Evolutionary conservation across 345 rosid species (phyloP), one percentile per base, ranked within the genome.

Genomic region (Gossypium mustelinum): DNA sequence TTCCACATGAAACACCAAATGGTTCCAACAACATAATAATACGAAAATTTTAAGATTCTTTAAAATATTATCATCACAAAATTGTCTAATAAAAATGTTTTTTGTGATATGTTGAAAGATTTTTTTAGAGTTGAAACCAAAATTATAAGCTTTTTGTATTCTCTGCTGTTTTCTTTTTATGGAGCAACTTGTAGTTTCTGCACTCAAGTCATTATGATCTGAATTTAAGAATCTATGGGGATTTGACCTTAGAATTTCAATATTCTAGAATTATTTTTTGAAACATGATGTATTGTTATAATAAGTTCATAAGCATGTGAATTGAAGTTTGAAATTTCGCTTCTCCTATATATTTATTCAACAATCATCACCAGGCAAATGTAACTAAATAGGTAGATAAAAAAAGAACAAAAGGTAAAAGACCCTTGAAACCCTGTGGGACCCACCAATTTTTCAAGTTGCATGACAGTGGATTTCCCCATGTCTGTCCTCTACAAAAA

Each of bases 381-480:
- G 89, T 78, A 76, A 83, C 72, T 76, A 50, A 75, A 48, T 65
- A 29, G 25, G 54, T 57, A 59, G 41, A 34, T 34, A 34, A 34
- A 34, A 34, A 34, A 27, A 58, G 18, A 68, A 68, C 52, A 29
- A 58, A 63, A 71, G 52, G 72, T 52, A 25, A 43, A 45, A 76
- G 68, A 34, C 78, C 62, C 65, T 77, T 78, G 82, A 76, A 51
- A 70, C 76, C 29, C 65, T 47, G 71, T 78, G 84, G 94, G 97
- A 65, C 88, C 94, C 83, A 73, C 2, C 77, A 77, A 9, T 20
- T 69, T 60, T 79, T 81, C 81, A 85, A 79, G 76, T 82, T 89
- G 94, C 86, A 81, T 87, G 88, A 87, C 91, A 88, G 92, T 82
- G 76, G 76, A 83, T 81, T 55, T 61, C 74, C 77, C 68, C 77